Percentiles rank a stretch among this genome's conserved stretches.
phyloP scores from a whole-genome alignment of 768 basidiomycete genomes.

The Lentinula sp. region DNA sequence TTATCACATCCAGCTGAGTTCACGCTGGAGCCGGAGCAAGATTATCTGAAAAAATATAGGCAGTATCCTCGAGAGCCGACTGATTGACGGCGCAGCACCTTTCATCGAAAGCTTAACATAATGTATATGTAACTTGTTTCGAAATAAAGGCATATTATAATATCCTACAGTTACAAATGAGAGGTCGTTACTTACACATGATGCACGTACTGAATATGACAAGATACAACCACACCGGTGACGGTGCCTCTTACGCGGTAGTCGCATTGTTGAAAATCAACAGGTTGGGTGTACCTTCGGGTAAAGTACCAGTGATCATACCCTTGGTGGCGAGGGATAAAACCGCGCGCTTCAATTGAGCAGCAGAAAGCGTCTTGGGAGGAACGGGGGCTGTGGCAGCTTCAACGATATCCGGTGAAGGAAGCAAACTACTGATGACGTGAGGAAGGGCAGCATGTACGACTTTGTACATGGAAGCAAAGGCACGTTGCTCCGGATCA shows the following conservation, averaged over 20 bases:
- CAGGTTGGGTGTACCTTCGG: constrained; percentile 55
- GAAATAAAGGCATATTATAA: not conserved
- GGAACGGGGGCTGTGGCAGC: constrained; percentile 37
- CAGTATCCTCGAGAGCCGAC: constrained; percentile 25
- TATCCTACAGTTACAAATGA: not conserved
- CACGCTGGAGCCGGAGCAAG: constrained; percentile 24
- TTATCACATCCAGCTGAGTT: constrained; percentile 36
- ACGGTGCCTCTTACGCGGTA: not conserved
- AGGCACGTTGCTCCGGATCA: constrained; percentile 24
- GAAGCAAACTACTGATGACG: constrained; percentile 55
- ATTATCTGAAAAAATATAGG: constrained; percentile 19
- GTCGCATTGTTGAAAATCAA: constrained; percentile 83
- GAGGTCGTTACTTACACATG: not conserved
- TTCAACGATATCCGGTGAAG: constrained; percentile 41
- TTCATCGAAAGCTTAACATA: too few species aligned
- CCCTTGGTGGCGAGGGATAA: constrained; percentile 50
- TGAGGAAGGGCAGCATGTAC: constrained; percentile 50
- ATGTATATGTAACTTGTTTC: too few species aligned
- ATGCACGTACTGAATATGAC: not conserved
- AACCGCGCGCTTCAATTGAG: constrained; percentile 73
- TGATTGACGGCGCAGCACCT: not conserved
- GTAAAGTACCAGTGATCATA: constrained; percentile 40
- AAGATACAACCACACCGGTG: not conserved
- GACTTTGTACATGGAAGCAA: constrained; percentile 45
- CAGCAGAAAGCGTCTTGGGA: constrained; percentile 48